A percentile compares a stretch with the other conserved stretches of the same genome.
phyloP scores from a whole-genome alignment of 2,329 filamentous ascomycete genomes.

The Rutstroemia sp. region DNA sequence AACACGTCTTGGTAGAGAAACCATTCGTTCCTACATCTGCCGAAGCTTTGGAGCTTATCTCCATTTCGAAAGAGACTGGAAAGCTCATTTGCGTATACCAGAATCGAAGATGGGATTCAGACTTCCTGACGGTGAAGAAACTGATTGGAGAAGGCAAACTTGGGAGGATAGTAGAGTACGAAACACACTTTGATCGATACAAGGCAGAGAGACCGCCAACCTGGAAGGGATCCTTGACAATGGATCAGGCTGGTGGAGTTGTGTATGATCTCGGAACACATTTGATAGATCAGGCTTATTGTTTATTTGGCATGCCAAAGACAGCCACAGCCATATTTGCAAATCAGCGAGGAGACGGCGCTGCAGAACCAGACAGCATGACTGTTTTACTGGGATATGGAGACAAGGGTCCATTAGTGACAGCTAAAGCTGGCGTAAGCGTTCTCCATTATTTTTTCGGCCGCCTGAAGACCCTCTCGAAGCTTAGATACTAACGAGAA shows the following conservation, averaged over 20 bases:
- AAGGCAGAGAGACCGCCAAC: slow-evolving; percentile 48
- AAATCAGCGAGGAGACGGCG: slow-evolving; percentile 51
- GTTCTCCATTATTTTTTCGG: not conserved
- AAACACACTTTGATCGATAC: slow-evolving; percentile 75
- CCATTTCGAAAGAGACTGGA: slow-evolving; percentile 31
- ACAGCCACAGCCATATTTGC: slow-evolving; percentile 60
- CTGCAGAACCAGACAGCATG: slow-evolving; percentile 46
- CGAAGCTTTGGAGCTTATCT: slow-evolving; percentile 56
- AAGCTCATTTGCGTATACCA: slow-evolving; percentile 40
- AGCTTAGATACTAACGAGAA: not conserved
- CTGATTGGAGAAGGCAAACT: slow-evolving; percentile 52
- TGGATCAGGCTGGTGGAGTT: slow-evolving; percentile 56
- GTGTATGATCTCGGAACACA: slow-evolving; percentile 72
- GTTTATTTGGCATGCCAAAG: slow-evolving; percentile 61
- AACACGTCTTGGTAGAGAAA: slow-evolving; percentile 78
- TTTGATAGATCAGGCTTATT: slow-evolving; percentile 66
- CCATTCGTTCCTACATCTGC: slow-evolving; percentile 67
- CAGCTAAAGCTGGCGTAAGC: slow-evolving; percentile 53
- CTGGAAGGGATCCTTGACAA: slow-evolving; percentile 60
- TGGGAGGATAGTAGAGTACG: slow-evolving; percentile 68
- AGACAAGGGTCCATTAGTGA: slow-evolving; percentile 51
- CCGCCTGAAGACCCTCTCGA: not conserved
- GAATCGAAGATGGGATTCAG: slow-evolving; percentile 62
- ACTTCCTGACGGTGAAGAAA: slow-evolving; percentile 63
- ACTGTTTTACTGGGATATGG: slow-evolving; percentile 61